Conservation (phyloP, 768 basidiomycete species). For the Mrakia hoshinonis region DNA sequence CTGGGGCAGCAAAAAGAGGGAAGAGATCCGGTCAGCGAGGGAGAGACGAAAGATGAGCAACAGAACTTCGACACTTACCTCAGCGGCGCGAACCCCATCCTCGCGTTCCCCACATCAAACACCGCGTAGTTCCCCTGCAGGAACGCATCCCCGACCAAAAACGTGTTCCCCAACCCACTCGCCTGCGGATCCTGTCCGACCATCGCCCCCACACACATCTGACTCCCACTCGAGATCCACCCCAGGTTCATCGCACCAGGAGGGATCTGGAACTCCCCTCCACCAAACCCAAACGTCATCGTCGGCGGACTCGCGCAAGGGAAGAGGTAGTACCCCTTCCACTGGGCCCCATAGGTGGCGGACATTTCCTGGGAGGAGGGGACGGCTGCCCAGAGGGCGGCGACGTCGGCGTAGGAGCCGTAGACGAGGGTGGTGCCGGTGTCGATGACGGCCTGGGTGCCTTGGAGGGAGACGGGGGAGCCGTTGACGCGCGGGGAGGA, state of each 20-base stretch:
- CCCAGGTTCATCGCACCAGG: neutral
- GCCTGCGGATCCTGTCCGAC: neutral
- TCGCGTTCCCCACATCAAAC: neutral
- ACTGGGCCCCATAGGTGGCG: neutral
- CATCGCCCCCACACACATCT: slow-evolving; percentile 4
- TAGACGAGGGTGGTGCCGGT: slow-evolving; percentile 21
- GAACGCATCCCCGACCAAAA: slow-evolving; percentile 14
- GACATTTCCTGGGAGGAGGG: neutral
- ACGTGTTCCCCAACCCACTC: neutral
- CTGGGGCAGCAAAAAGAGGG: too few species aligned
- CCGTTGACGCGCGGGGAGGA: neutral
- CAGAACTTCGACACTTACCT: neutral
- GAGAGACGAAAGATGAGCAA: too few species aligned
- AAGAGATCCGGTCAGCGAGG: too few species aligned
- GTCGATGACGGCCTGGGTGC: slow-evolving; percentile 9
- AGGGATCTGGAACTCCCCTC: neutral
- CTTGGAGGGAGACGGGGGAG: neutral
- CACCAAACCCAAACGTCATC: slow-evolving; percentile 1
- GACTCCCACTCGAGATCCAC: neutral
- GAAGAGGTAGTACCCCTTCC: slow-evolving; percentile 18
- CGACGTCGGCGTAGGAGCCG: slow-evolving; percentile 2
- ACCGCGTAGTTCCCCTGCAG: neutral
- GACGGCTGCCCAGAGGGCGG: neutral
- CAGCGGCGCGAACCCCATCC: neutral
- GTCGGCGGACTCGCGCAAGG: neutral